Conservation (phyloP, 257 asterid genomes). For the Nyctanthes arbortristis region DNA sequence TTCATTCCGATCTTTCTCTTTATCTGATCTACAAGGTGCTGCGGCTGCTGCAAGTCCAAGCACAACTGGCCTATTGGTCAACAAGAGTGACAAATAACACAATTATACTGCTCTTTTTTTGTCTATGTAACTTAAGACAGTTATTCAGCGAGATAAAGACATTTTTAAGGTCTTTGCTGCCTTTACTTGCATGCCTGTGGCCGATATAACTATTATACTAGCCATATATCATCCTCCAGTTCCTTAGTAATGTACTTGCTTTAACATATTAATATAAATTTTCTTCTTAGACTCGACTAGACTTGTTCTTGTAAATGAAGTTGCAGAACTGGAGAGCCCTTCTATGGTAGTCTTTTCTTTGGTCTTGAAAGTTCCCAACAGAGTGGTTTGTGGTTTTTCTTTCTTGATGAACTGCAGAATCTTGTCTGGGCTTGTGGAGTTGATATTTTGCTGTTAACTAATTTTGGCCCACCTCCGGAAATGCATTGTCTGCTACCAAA, state of each 20-base stretch:
- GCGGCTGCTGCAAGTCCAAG: constrained; percentile 36
- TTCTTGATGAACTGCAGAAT: not conserved
- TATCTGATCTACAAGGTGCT: constrained; percentile 75
- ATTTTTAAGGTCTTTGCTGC: constrained; percentile 31
- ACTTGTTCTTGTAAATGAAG: constrained; percentile 19
- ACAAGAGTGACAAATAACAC: constrained; percentile 30
- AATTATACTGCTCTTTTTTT: constrained; percentile 20
- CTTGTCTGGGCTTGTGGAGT: not conserved
- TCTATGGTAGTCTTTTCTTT: not conserved
- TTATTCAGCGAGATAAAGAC: constrained; percentile 68
- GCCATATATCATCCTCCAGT: constrained; percentile 25
- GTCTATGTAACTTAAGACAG: constrained; percentile 34
- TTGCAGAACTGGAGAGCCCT: constrained; percentile 1
- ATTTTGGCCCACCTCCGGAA: not conserved
- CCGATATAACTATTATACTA: constrained; percentile 24
- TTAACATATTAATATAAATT: constrained; percentile 25
- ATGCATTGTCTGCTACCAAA: not conserved
- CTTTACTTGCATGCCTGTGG: constrained; percentile 24
- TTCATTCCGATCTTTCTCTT: constrained; percentile 71
- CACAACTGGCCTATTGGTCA: constrained; percentile 35
- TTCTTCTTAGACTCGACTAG: constrained; percentile 18
- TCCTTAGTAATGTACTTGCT: constrained; percentile 33
- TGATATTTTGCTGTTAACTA: not conserved
- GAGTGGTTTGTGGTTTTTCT: too few relatives aligned
- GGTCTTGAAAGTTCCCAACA: constrained; percentile 4